Conservation (phyloP, 805 yeast species). For the Wickerhamiella sergipiensis region DNA sequence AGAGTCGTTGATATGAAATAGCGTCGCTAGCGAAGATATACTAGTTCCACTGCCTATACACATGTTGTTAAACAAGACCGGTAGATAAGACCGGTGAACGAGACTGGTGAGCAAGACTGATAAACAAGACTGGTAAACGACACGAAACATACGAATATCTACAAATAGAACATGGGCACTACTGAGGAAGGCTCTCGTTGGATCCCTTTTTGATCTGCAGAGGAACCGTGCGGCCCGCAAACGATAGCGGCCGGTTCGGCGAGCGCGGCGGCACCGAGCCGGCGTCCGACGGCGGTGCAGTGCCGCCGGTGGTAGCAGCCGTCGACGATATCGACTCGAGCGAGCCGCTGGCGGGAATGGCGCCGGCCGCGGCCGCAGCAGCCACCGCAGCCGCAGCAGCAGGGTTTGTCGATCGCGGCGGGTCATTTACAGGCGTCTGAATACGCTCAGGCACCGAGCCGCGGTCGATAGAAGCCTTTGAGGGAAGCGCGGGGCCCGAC, state of each 20-base stretch:
- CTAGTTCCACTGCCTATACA: no score
- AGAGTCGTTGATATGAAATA: no score
- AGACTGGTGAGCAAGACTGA: no score
- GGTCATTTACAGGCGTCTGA: not conserved
- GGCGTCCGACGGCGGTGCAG: not conserved
- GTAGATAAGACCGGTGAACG: no score
- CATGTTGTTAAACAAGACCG: no score
- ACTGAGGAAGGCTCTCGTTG: not conserved
- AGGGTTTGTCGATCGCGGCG: not conserved
- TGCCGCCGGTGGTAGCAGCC: not conserved
- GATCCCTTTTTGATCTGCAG: not conserved
- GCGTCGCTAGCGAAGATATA: no score
- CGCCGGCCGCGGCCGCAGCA: not conserved
- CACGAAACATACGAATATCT: no score
- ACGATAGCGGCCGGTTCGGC: constrained; percentile 1
- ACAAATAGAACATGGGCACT: no score
- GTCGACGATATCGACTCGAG: not conserved
- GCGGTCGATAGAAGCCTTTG: no score
- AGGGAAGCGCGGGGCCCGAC: no score
- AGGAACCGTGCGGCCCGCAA: constrained; percentile 1
- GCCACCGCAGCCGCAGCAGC: not conserved
- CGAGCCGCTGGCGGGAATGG: not conserved
- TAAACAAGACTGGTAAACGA: no score
- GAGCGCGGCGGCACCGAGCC: constrained; percentile 1
- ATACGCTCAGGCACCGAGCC: not conserved